Evolutionary conservation across 441 rosid genomes (phyloP).

Genomic region (Melastoma candidum): DNA sequence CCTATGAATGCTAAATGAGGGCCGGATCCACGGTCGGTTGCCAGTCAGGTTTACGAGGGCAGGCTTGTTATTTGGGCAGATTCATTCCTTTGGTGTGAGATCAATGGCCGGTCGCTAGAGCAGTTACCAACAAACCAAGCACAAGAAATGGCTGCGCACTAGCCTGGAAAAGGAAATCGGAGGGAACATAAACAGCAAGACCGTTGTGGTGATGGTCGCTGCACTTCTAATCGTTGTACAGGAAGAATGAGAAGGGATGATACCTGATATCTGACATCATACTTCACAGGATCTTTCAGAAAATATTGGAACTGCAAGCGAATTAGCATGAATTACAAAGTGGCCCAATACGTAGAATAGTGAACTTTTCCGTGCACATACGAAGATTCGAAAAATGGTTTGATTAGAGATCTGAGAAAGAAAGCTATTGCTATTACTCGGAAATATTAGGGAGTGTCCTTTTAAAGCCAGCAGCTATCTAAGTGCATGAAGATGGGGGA

Average conservation of each 20-base stretch:
- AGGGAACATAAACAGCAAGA: neutral
- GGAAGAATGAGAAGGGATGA: neutral
- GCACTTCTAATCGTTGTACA: neutral
- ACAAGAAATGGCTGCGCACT: slow-evolving; percentile 94
- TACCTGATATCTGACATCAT: slow-evolving; percentile 95
- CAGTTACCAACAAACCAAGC: slow-evolving; percentile 84
- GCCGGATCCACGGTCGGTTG: no score
- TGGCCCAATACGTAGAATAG: no score
- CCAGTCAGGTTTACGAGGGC: no score
- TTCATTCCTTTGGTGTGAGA: neutral
- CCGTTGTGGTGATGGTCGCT: neutral
- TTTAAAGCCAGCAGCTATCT: no score
- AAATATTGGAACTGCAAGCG: slow-evolving; percentile 73
- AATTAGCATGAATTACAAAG: neutral
- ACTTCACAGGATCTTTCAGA: slow-evolving; percentile 90
- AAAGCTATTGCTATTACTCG: no score
- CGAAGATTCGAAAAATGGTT: no score
- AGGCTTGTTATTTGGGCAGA: no score
- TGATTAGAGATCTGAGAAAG: no score
- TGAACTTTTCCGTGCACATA: no score
- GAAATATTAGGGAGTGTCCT: no score
- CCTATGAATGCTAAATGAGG: no score
- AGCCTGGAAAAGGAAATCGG: slow-evolving; percentile 37
- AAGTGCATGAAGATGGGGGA: neutral
- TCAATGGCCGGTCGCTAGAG: slow-evolving; percentile 79